These are phyloP conservation scores for Friedmanniomyces simplex DNA, from an alignment of 495 filamentous ascomycete genomes.

Conservation along the genomic window DNA sequence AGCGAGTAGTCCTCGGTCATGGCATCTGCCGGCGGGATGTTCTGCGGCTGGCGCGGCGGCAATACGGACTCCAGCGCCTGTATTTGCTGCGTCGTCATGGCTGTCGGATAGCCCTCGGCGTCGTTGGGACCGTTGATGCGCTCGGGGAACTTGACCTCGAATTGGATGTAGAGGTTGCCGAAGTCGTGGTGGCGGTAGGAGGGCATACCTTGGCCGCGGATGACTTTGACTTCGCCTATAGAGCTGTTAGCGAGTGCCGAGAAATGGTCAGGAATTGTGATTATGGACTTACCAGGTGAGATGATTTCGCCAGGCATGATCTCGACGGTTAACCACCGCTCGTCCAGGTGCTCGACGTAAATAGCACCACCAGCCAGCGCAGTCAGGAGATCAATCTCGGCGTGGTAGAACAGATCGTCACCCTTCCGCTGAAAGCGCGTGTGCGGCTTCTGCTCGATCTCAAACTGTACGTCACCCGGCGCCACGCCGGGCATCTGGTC, in stretches of 20 bases:
- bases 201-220: slow-evolving; percentile 96
- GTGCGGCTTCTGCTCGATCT: slow-evolving; percentile 98
- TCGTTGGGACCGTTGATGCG: slow-evolving; percentile 34
- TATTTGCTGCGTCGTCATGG: slow-evolving; percentile 44
- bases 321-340: slow-evolving; percentile 86
- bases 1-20: slow-evolving; percentile 83
- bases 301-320: slow-evolving; percentile 92
- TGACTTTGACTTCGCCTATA: slow-evolving; percentile 79
- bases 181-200: slow-evolving; percentile 90
- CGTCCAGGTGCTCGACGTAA: slow-evolving; percentile 92
- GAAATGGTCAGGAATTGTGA: not conserved
- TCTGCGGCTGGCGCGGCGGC: slow-evolving; percentile 53
- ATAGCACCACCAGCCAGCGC: slow-evolving; percentile 83
- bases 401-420: slow-evolving; percentile 91
- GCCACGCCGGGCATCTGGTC: slow-evolving; percentile 91
- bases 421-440: slow-evolving; percentile 88
- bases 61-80: slow-evolving; percentile 67
- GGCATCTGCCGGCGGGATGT: slow-evolving; percentile 58
- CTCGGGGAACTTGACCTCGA: slow-evolving; percentile 88
- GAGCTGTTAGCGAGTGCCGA: slow-evolving; percentile 19
- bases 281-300: slow-evolving; percentile 61
- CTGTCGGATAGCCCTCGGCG: slow-evolving; percentile 30
- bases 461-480: slow-evolving; percentile 90
- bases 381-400: slow-evolving; percentile 91
- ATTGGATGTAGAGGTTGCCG: slow-evolving; percentile 96